phyloP scores from a whole-genome alignment of 805 yeast species.

The Myxozyma melibiosi region DNA sequence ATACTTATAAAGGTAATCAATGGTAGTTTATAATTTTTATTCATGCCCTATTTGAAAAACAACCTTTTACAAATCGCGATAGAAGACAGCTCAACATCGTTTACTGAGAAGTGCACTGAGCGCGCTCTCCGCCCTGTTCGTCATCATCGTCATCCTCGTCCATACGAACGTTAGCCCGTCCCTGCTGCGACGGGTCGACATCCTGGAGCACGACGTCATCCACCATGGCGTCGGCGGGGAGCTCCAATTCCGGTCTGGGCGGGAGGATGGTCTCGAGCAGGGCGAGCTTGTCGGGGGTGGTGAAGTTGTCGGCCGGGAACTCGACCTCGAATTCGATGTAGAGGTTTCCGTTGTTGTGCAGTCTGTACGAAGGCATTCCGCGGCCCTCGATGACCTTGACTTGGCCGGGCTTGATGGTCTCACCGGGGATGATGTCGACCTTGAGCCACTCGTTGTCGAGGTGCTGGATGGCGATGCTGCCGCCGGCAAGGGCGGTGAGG shows the following conservation, averaged over 20 bases:
- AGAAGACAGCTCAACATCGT: too few relatives aligned
- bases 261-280: slow-evolving; percentile 79
- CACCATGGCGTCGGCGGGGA: slow-evolving; percentile 73
- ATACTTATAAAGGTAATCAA: too few relatives aligned
- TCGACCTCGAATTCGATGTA: slow-evolving; percentile 82
- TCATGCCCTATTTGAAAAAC: background rate
- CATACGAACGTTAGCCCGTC: slow-evolving; percentile 42
- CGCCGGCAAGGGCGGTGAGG: slow-evolving; percentile 95
- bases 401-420: slow-evolving; percentile 82
- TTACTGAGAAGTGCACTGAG: slow-evolving; percentile 94
- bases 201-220: slow-evolving; percentile 79
- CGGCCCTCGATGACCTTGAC: slow-evolving; percentile 83
- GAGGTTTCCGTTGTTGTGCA: slow-evolving; percentile 86
- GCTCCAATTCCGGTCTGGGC: slow-evolving; percentile 58
- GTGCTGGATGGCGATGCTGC: slow-evolving; percentile 83
- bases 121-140: slow-evolving; percentile 68
- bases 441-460: slow-evolving; percentile 90
- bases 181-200: slow-evolving; percentile 65
- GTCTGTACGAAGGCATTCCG: slow-evolving; percentile 96
- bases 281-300: slow-evolving; percentile 67
- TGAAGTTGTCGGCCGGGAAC: slow-evolving; percentile 78
- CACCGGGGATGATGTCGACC: slow-evolving; percentile 84
- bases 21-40: background rate
- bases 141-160: slow-evolving; percentile 58
- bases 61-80: too few relatives aligned